Evolutionary conservation across 768 basidiomycete species (phyloP).

Genomic region (Lentinula edodes): DNA sequence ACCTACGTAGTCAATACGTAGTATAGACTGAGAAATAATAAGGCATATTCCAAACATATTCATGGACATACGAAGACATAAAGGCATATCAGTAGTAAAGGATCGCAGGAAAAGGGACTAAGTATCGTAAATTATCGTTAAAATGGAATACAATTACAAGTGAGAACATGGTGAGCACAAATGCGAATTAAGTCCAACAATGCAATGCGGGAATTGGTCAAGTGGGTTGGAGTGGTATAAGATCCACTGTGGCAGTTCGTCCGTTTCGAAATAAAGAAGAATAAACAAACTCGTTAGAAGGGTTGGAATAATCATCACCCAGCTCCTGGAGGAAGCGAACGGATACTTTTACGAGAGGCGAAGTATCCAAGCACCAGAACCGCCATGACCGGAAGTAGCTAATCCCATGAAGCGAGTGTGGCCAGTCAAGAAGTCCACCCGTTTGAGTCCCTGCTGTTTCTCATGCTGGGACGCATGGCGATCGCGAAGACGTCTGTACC

Average conservation of each 20-base stretch:
- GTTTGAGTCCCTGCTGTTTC: constrained; percentile 41
- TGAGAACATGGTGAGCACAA: background rate
- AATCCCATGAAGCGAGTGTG: constrained; percentile 33
- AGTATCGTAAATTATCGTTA: background rate
- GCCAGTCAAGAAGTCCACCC: constrained; percentile 48
- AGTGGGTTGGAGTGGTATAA: background rate
- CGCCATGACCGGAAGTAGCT: background rate
- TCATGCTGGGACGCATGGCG: constrained; percentile 28
- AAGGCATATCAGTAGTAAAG: too few species aligned
- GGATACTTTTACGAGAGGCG: background rate
- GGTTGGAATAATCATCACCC: background rate
- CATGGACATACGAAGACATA: background rate
- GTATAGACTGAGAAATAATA: too few species aligned
- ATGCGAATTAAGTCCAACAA: background rate
- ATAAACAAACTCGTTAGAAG: background rate
- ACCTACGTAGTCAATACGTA: too few species aligned
- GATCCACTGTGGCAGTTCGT: background rate
- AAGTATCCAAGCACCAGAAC: background rate
- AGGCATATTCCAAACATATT: too few species aligned
- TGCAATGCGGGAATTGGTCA: background rate
- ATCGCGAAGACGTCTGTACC: constrained; percentile 30
- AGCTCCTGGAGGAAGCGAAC: background rate
- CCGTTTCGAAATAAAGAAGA: background rate
- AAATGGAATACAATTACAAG: background rate
- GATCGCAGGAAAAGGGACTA: too few species aligned